These are phyloP conservation scores for Melanomma pulvis-pyrius DNA, from an alignment of 495 filamentous ascomycete species.

Conservation along the genomic window DNA sequence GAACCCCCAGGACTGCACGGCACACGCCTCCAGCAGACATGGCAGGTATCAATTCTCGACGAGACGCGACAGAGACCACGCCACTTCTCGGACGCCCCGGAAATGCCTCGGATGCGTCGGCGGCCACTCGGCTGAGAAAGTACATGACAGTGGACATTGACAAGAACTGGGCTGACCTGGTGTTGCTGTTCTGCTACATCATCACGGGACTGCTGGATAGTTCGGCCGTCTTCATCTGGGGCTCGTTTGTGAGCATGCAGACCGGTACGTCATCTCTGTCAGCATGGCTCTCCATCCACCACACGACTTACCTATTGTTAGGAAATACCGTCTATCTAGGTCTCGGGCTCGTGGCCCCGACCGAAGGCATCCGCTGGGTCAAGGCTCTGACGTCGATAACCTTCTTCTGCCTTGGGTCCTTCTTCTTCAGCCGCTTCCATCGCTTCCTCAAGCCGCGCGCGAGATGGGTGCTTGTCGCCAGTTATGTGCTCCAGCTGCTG, in stretches of 20 bases:
- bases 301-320: slow-evolving; percentile 20
- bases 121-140: slow-evolving; percentile 22
- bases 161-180: slow-evolving; percentile 59
- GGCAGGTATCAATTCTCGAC: background rate
- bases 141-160: slow-evolving; percentile 54
- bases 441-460: slow-evolving; percentile 56
- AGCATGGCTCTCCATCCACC: background rate
- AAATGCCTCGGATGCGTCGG: slow-evolving; percentile 1
- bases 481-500: slow-evolving; percentile 59
- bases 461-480: slow-evolving; percentile 65
- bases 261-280: slow-evolving; percentile 54
- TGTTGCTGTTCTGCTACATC: slow-evolving; percentile 68
- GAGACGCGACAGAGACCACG: slow-evolving; percentile 11
- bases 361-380: slow-evolving; percentile 61
- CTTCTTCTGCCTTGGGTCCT: slow-evolving; percentile 69
- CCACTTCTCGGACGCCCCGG: slow-evolving; percentile 31
- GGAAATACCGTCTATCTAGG: slow-evolving; percentile 74
- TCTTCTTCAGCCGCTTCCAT: slow-evolving; percentile 66
- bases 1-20: background rate
- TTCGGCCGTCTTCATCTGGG: slow-evolving; percentile 72
- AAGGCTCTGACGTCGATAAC: slow-evolving; percentile 65
- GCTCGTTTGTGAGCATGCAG: slow-evolving; percentile 78
- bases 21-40: slow-evolving; percentile 7
- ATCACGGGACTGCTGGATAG: slow-evolving; percentile 76
- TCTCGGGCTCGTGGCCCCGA: slow-evolving; percentile 62